A percentile compares a stretch with the other conserved stretches of the same genome.
These are phyloP conservation scores for Abelmoschus esculentus DNA, from an alignment of 345 rosid species.

Conservation along the genomic window DNA sequence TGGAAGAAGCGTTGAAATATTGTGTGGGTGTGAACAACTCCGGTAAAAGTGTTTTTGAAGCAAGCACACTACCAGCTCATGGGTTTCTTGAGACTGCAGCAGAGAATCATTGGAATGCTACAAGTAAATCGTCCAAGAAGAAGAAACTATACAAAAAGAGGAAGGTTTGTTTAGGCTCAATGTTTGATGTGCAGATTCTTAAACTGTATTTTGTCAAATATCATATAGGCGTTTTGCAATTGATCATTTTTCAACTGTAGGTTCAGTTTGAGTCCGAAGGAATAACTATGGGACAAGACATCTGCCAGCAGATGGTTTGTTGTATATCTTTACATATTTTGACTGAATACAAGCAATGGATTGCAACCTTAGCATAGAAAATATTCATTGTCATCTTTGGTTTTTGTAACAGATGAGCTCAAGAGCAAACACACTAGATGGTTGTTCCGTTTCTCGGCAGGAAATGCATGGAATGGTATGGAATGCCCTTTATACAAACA, in stretches of 20 bases:
- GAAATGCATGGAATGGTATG: slow-evolving; percentile 35
- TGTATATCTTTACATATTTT: slow-evolving; percentile 1
- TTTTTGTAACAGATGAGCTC: slow-evolving; percentile 29
- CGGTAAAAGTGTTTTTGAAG: neutral
- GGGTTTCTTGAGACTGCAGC: slow-evolving; percentile 9
- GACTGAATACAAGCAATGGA: neutral
- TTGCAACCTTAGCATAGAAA: slow-evolving; percentile 9
- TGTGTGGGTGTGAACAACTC: slow-evolving; percentile 14
- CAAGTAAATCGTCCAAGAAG: slow-evolving; percentile 7
- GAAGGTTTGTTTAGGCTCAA: slow-evolving; percentile 36
- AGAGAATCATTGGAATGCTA: neutral
- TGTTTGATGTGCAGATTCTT: neutral
- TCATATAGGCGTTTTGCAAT: slow-evolving; percentile 11
- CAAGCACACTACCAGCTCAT: neutral
- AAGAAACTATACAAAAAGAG: slow-evolving; percentile 41
- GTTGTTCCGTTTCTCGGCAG: slow-evolving; percentile 40
- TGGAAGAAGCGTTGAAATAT: slow-evolving; percentile 16
- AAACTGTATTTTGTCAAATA: neutral
- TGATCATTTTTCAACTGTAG: slow-evolving; percentile 14
- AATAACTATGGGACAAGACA: slow-evolving; percentile 30
- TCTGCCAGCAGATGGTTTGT: slow-evolving; percentile 35
- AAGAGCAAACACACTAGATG: slow-evolving; percentile 29
- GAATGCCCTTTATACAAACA: neutral
- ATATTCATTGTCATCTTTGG: neutral
- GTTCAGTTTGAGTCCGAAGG: slow-evolving; percentile 25